Percentiles rank a stretch among this genome's conserved stretches.
These are phyloP conservation scores for Flagelloscypha sp. DNA, from an alignment of 768 basidiomycete genomes.

Conservation along the genomic window DNA sequence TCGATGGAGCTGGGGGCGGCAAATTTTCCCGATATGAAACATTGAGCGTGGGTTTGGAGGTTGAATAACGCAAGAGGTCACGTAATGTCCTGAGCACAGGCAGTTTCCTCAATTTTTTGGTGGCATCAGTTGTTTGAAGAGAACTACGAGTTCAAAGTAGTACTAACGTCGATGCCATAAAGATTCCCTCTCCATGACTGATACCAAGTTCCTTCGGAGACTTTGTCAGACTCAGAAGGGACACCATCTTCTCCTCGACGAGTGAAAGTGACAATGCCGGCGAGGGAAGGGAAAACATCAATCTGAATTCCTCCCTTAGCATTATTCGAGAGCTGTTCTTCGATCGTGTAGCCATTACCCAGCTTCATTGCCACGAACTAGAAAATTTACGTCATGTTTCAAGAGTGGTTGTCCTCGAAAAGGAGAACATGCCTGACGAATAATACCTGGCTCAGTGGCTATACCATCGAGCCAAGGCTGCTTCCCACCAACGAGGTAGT, in stretches of 20 bases:
- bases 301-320: not conserved
- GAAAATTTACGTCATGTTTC: not conserved
- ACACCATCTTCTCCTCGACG: too few species aligned
- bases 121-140: too few species aligned
- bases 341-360: not conserved
- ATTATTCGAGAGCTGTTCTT: not conserved
- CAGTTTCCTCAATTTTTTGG: too few species aligned
- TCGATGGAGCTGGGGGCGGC: too few species aligned
- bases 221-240: not conserved
- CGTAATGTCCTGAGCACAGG: too few species aligned
- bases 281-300: not conserved
- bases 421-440: not conserved
- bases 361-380: not conserved
- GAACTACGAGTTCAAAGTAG: too few species aligned
- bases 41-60: too few species aligned
- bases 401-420: too few species aligned
- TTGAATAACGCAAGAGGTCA: too few species aligned
- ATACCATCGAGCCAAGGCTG: not conserved
- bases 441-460: not conserved
- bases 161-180: too few species aligned
- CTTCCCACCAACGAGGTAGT: not conserved
- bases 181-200: not conserved
- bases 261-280: not conserved
- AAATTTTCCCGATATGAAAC: too few species aligned
- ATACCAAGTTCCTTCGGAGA: not conserved